phyloP scores from a whole-genome alignment of 2,329 filamentous ascomycete species.

The Colletotrichum chlorophyti region DNA sequence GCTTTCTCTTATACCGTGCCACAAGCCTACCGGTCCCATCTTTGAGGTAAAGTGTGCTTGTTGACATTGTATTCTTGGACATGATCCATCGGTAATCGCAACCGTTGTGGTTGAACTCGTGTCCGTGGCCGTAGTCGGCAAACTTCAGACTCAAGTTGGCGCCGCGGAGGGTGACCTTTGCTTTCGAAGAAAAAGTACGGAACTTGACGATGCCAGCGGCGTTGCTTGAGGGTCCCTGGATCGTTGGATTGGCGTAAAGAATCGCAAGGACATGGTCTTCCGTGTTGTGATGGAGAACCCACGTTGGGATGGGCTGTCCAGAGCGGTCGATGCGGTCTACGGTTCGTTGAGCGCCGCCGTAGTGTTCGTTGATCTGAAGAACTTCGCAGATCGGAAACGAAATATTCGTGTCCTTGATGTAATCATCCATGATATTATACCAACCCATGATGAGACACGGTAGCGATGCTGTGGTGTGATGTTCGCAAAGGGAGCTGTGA shows the following conservation, averaged over 20 bases:
- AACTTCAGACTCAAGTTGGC: not conserved
- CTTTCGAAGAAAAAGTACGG: slow-evolving; percentile 2
- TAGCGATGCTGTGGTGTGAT: not conserved
- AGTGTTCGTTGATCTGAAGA: not conserved
- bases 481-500: too few species aligned
- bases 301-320: not conserved
- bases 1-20: not conserved
- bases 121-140: not conserved
- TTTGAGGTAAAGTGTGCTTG: slow-evolving; percentile 4
- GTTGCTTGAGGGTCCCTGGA: not conserved
- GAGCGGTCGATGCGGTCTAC: slow-evolving; percentile 9
- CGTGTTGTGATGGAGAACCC: not conserved
- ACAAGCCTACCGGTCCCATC: not conserved
- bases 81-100: not conserved
- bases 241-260: slow-evolving; percentile 2
- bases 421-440: not conserved
- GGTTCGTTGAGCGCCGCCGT: not conserved
- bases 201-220: not conserved
- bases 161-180: not conserved
- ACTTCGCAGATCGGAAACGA: not conserved
- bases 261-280: not conserved
- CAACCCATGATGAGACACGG: not conserved
- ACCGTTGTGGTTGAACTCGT: not conserved
- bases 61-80: not conserved
- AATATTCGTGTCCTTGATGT: not conserved